Evolutionary conservation across 352 stramenopile species (phyloP), one percentile per base, ranked within the genome.

Genomic region (Pelagophyceae sp.): DNA sequence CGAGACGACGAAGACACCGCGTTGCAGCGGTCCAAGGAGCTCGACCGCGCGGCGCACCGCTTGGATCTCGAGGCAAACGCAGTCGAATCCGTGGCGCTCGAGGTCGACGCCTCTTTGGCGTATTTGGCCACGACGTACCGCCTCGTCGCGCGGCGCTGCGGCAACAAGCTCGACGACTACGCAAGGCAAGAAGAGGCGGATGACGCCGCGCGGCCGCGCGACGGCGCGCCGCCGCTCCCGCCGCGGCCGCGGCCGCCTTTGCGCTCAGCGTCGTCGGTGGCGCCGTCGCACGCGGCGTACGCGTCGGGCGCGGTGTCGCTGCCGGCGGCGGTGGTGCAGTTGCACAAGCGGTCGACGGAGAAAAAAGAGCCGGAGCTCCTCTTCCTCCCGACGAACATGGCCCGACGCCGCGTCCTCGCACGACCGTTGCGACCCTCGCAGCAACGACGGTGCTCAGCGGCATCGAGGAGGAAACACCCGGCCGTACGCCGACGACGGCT

Each of bases 351-450:
- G 33, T 71, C 61, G 29, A 71, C 61, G 19, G 5, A 2, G 5
- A 71, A 71, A 25, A 71, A 71, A 31, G 61, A 71, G n/a, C 3
- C 29, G 31, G 29, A 2, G 15, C 61, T 71, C 67, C 38, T 25
- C 11, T 75, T 75, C 67, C 6, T 60, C 11, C 67, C 67, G 38
- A 75, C 67, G 67, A 75, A 75, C 38, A 33, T 75, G 6, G 60
- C 15, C 38, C 37, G 37, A 25, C 67, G 60, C 67, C 2, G 1
- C 3, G 27, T 54, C 38, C n/a, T 1, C 37, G 67, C 67, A 38
- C 67, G 67, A 33, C n/a, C n/a, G n/a, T n/a, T n/a, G n/a, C n/a
- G n/a, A n/a, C n/a, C n/a, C n/a, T n/a, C n/a, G n/a, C n/a, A n/a
- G n/a, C n/a, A n/a, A n/a, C n/a, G n/a, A n/a, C n/a, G n/a, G n/a